A percentile compares a stretch with the other conserved stretches of the same genome.
Conservation (phyloP, 768 basidiomycete genomes). For the Clitopilus hobsonii region DNA sequence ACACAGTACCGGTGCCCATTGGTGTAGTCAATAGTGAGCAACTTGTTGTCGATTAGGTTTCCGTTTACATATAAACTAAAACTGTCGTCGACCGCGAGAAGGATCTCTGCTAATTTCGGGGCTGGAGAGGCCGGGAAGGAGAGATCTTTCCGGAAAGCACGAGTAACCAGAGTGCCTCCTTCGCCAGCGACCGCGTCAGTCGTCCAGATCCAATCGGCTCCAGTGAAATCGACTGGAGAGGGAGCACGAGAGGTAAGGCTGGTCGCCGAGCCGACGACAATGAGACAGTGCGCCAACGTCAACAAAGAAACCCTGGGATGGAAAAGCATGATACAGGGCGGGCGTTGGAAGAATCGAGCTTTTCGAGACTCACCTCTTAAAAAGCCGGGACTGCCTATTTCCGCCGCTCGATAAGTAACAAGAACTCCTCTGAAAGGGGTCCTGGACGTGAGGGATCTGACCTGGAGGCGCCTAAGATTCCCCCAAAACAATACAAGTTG, state of each 20-base stretch:
- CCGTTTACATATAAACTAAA: constrained; percentile 5
- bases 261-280: no score
- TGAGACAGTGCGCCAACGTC: no score
- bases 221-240: not conserved
- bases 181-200: not conserved
- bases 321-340: no score
- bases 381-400: no score
- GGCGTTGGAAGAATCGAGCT: no score
- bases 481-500: no score
- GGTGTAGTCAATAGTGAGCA: not conserved
- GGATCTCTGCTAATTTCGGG: constrained; percentile 4
- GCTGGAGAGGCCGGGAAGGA: not conserved
- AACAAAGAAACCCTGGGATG: no score
- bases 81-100: constrained; percentile 4
- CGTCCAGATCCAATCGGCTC: not conserved
- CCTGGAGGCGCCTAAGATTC: no score
- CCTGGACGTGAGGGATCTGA: no score
- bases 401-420: no score
- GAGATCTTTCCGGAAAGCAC: not conserved
- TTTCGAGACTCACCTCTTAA: no score
- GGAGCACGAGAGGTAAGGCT: not conserved
- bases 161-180: not conserved
- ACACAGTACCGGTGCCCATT: constrained; percentile 2
- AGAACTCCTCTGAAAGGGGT: no score
- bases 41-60: not conserved